phyloP scores from a whole-genome alignment of 2,329 filamentous ascomycete genomes.

The Tympanopsis confertula region DNA sequence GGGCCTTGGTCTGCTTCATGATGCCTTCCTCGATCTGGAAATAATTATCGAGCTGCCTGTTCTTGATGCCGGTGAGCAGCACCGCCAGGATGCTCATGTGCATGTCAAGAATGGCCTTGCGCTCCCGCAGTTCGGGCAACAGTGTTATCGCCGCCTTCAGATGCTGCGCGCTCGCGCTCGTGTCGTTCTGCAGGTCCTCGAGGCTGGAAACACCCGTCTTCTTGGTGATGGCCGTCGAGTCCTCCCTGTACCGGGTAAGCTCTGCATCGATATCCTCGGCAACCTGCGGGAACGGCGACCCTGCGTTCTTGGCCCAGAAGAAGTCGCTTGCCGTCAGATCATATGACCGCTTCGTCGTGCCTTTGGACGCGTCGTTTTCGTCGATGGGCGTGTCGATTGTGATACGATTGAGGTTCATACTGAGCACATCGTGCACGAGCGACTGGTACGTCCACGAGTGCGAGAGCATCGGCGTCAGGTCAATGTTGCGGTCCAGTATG shows the following conservation, averaged over 20 bases:
- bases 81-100: conserved; percentile 97
- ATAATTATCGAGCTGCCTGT: conserved; percentile 87
- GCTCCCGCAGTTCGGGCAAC: conserved; percentile 79
- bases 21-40: conserved; percentile 92
- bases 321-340: conserved; percentile 85
- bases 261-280: conserved; percentile 93
- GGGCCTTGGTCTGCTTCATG: conserved; percentile 78
- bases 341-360: conserved; percentile 75
- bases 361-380: conserved; percentile 62
- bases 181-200: conserved; percentile 84
- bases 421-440: conserved; percentile 65
- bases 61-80: conserved; percentile 68
- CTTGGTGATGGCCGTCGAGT: conserved; percentile 84
- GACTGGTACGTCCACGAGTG: conserved; percentile 89
- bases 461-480: conserved; percentile 95
- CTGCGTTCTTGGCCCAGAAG: conserved; percentile 91
- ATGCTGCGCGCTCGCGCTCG: conserved; percentile 79
- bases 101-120: conserved; percentile 86
- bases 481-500: conserved; percentile 88
- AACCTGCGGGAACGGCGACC: conserved; percentile 84
- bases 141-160: conserved; percentile 91
- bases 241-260: conserved; percentile 87
- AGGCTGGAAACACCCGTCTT: conserved; percentile 88
- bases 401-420: conserved; percentile 82
- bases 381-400: conserved; percentile 78